Base-by-base conservation (phyloP, 2,329 filamentous ascomycete species). In the Onygenales sp. region DNA sequence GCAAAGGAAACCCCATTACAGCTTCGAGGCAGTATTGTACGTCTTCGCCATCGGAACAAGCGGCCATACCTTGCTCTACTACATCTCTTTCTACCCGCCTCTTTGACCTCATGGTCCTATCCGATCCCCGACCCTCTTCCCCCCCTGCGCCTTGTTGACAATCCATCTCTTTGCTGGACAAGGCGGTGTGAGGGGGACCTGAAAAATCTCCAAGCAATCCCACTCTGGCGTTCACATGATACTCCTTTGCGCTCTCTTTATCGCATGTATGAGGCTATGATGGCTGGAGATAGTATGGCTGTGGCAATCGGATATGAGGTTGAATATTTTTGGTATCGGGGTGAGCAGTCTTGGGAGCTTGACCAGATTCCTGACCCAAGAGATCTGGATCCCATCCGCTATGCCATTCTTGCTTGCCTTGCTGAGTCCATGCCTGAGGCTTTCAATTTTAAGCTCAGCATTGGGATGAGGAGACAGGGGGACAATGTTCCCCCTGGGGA, bases 341-440 rank as follows among this genome's bases (percentile, higher is more conserved):
- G 54, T 10, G 52, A 56, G n/a, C 46, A 27, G 8, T 55, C 57
- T 36, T 66, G 62, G 63, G 42, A 52, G 31, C 49, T 63, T 2
- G 14, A 54, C 34, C 54, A 48, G 13, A 61, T 66, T 21, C 62
- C 59, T 8, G 64, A 66, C 36, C 64, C 64, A 4, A 32, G 40
- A 6, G 63, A 64, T 43, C 44, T 51, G 7, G 57, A 64, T 55
- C 62, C 61, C 13, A 52, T 64, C 47, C 59, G 62, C 27, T 64
- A 65, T 47, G 62, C 63, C 7, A 57, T 64, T 42, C 51, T 65
- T 37, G 62, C 62, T 8, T 61, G 59, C 44, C 54, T 65, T 8
- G 51, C 57, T 4, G 62, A 65, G 34, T 55, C 58, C 17, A 40
- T 64, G 39, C 56, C 55, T 3, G 45, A 57, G 9, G 57, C 62